A percentile compares a stretch with the other conserved stretches of the same genome.
Evolutionary conservation across 805 yeast genomes (phyloP).

Genomic region (Saccharomycopsis synnaedendra): DNA sequence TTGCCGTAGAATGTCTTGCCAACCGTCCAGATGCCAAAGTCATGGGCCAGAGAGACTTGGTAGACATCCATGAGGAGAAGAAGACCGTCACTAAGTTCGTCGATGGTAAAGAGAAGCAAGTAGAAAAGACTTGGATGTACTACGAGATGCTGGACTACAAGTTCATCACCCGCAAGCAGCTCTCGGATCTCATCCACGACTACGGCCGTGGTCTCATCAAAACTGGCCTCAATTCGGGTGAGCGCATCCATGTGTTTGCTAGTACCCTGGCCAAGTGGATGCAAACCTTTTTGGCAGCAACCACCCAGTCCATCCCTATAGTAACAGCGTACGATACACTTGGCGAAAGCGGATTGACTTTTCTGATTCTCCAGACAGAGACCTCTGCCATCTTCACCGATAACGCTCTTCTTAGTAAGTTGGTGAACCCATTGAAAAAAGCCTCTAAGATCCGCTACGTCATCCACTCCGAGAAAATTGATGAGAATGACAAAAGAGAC

Average conservation of each 20-base stretch:
- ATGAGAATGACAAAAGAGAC: conserved; percentile 50
- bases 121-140: conserved; percentile 80
- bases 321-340: conserved; percentile 96
- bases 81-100: conserved; percentile 64
- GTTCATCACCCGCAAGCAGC: conserved; percentile 50
- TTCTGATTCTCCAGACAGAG: conserved; percentile 74
- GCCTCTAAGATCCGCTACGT: conserved; percentile 53
- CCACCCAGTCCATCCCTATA: conserved; percentile 68
- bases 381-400: conserved; percentile 78
- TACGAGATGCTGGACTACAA: conserved; percentile 71
- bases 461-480: conserved; percentile 57
- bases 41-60: conserved; percentile 71
- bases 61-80: conserved; percentile 64
- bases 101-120: conserved; percentile 61
- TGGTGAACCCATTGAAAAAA: conserved; percentile 60
- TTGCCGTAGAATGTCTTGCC: conserved; percentile 47
- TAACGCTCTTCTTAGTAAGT: conserved; percentile 52
- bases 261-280: conserved; percentile 85
- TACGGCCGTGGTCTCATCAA: conserved; percentile 69
- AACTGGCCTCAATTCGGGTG: conserved; percentile 59
- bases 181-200: conserved; percentile 35
- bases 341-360: conserved; percentile 81
- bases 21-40: conserved; percentile 42
- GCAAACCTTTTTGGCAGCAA: conserved; percentile 72
- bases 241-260: conserved; percentile 75